Evolutionary conservation across 805 yeast genomes (phyloP).

Genomic region (Isabelozyma heimii): DNA sequence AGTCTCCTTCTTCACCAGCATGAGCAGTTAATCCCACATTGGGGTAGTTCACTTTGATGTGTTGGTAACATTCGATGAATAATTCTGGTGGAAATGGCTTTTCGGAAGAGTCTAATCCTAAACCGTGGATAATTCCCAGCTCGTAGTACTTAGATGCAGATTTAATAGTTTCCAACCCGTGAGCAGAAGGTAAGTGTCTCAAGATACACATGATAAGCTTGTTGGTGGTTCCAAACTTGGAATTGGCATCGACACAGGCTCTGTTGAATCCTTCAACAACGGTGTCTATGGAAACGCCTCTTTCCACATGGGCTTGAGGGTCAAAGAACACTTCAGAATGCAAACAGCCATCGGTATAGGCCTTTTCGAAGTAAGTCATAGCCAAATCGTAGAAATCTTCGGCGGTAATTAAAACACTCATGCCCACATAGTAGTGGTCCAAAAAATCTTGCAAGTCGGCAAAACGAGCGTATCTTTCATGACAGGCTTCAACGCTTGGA

Average conservation of each 20-base stretch:
- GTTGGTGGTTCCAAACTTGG: conserved; percentile 59
- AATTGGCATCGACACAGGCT: conserved; percentile 63
- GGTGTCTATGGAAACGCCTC: conserved; percentile 57
- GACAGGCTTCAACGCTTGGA: conserved; percentile 51
- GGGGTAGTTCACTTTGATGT: conserved; percentile 47
- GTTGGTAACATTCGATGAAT: conserved; percentile 60
- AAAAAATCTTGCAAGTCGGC: conserved; percentile 74
- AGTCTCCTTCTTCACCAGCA: conserved; percentile 88
- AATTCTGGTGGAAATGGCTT: conserved; percentile 73
- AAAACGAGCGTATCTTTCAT: conserved; percentile 59
- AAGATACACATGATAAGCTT: conserved; percentile 79
- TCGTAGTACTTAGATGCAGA: conserved; percentile 50
- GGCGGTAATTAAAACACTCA: conserved; percentile 67
- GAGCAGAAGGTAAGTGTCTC: conserved; percentile 66
- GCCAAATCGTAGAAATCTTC: conserved; percentile 77
- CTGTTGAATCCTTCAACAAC: conserved; percentile 65
- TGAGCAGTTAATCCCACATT: conserved; percentile 72
- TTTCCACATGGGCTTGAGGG: conserved; percentile 78
- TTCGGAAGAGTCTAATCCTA: conserved; percentile 83
- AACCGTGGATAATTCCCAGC: conserved; percentile 63
- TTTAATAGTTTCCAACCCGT: conserved; percentile 57
- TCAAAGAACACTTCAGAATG: conserved; percentile 82
- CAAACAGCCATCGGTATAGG: conserved; percentile 53
- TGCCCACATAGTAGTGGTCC: conserved; percentile 77
- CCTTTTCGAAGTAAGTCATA: conserved; percentile 66